Evolutionary conservation across 2,329 filamentous ascomycete genomes (phyloP).

Genomic region (Metarhizium album): DNA sequence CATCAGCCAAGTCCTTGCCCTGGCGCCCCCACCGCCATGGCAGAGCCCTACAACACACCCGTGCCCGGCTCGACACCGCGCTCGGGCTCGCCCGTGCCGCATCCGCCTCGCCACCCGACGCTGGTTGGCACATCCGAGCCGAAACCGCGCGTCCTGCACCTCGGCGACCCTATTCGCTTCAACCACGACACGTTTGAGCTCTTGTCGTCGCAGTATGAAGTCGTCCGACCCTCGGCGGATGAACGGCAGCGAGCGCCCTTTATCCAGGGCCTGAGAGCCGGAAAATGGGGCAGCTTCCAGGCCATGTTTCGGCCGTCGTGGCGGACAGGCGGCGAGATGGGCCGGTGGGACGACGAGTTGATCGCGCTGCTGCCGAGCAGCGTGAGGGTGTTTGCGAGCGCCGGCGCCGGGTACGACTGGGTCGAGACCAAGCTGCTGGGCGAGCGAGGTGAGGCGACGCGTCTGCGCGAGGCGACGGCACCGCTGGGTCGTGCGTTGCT

Average conservation of each 20-base stretch:
- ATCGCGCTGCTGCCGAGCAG: constrained; percentile 43
- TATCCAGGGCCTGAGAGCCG: constrained; percentile 35
- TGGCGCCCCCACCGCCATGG: constrained; percentile 21
- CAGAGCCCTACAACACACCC: constrained; percentile 36
- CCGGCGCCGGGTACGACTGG: constrained; percentile 58
- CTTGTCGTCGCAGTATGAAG: constrained; percentile 33
- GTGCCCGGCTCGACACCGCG: constrained; percentile 34
- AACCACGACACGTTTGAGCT: constrained; percentile 34
- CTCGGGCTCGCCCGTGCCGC: constrained; percentile 27
- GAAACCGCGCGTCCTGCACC: constrained; percentile 55
- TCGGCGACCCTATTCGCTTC: constrained; percentile 54
- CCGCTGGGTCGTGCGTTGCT: no score
- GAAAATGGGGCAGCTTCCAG: constrained; percentile 43
- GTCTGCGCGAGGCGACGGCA: background rate
- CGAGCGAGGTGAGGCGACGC: constrained; percentile 35
- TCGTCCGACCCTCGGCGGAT: constrained; percentile 37
- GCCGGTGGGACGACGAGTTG: constrained; percentile 50
- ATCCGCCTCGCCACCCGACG: background rate
- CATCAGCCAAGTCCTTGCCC: no score
- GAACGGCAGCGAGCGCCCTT: constrained; percentile 43
- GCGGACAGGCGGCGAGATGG: constrained; percentile 56
- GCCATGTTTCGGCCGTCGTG: constrained; percentile 51
- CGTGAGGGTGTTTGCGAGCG: constrained; percentile 52
- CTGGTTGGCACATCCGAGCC: constrained; percentile 7
- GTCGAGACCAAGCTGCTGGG: constrained; percentile 51